These are phyloP conservation scores for Elongisporangium undulatum DNA, from an alignment of 352 stramenopile species.

Conservation along the genomic window DNA sequence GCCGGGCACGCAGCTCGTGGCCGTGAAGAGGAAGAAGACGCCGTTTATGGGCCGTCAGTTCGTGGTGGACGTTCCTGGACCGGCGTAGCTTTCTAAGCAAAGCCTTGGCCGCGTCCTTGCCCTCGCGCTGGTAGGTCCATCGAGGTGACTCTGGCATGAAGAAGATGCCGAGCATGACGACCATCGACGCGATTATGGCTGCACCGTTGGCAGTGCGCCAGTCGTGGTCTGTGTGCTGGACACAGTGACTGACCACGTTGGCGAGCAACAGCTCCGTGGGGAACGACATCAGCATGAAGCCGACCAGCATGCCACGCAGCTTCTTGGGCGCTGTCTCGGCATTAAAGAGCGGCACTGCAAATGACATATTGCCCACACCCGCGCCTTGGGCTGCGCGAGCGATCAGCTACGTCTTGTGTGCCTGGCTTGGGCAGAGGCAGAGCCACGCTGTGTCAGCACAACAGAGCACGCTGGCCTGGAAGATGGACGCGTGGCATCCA, in stretches of 20 bases:
- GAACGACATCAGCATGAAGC: constrained; percentile 19
- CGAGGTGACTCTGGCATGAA: constrained; percentile 34
- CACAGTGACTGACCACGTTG: constrained; percentile 29
- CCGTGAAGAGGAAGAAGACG: no score
- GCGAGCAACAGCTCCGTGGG: constrained; percentile 19
- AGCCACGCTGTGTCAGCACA: constrained; percentile 29
- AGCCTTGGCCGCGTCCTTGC: constrained; percentile 13
- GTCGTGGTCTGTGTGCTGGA: constrained; percentile 19
- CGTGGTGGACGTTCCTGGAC: constrained; percentile 24
- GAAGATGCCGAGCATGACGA: constrained; percentile 31
- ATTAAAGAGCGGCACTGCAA: constrained; percentile 29
- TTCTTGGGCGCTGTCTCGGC: constrained; percentile 29
- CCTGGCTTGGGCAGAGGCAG: constrained; percentile 15
- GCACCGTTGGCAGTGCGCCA: constrained; percentile 33
- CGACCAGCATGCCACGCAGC: constrained; percentile 25
- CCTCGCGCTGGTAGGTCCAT: constrained; percentile 21
- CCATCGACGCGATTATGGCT: constrained; percentile 21
- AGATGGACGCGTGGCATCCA: constrained; percentile 24
- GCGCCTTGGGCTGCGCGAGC: constrained; percentile 28
- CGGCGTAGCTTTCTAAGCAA: constrained; percentile 25
- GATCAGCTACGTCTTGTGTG: constrained; percentile 18
- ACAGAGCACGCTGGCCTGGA: constrained; percentile 26
- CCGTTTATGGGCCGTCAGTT: constrained; percentile 6
- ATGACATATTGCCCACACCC: constrained; percentile 30
- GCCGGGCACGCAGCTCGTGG: neutral